Base-by-base conservation (phyloP, 352 stramenopile species). In the Globisporangium echinulatum region DNA sequence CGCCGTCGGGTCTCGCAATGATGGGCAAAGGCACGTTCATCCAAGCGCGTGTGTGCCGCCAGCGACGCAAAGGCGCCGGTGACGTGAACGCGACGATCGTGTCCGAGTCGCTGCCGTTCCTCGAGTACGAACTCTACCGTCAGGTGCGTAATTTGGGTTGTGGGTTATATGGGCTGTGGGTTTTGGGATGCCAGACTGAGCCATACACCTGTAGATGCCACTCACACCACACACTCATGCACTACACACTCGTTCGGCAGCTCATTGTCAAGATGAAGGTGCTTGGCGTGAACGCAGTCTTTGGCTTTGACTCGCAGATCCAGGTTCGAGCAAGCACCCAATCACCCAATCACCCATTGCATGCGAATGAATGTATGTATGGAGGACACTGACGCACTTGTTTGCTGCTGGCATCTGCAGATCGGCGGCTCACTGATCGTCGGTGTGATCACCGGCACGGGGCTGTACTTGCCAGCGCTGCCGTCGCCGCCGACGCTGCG, bases 41-140 rank as follows among this genome's bases (percentile, higher is more conserved):
- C 33, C 94, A 99, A 70, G 96, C 96, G 6, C 76, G 96, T 55
- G 96, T 99, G 15, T 99, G 96, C 64, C 81, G 97, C 37, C 88
- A 95, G 42, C 76, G 96, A 4, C 82, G 86, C 52, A 97, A 96
- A 71, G 88, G 94, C 36, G 90, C 78, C 5, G 92, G 91, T 4
- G 96, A 99, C 63, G 88, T 90, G 19, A 98, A 99, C 69, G 96
- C 96, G 8, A 97, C 97, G 11, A 94, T 96, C 55, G 92, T 99
- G 2, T 98, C 90, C 5, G 93, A 99, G 65, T 94, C 92, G 8
- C 79, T 99, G 3, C 96, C 96, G n/a, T 99, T 99, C 61, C 70
- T 99, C 25, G 96, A 99, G 64, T 98, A 99, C 64, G 96, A 99
- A 60, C 77, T 99, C 5, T 97, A 98, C 76, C 91, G 97, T 14